A percentile compares a stretch with the other conserved stretches of the same genome.
These are phyloP conservation scores for Kwoniella botswanensis DNA, from an alignment of 768 basidiomycete species.

Conservation along the genomic window DNA sequence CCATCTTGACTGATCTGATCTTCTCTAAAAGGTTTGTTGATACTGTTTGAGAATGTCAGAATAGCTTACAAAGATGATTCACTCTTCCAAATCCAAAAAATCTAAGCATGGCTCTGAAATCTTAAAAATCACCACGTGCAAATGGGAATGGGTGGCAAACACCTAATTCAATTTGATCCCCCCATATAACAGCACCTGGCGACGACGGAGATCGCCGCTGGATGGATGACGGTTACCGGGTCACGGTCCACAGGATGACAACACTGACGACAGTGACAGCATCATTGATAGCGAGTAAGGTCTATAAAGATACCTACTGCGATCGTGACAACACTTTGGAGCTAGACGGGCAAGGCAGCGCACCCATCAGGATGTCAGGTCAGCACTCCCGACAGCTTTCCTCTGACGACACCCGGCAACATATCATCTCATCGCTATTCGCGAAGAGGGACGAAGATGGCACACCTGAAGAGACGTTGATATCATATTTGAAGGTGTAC, in stretches of 20 bases:
- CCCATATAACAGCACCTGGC: background rate
- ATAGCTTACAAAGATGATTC: slow-evolving; percentile 3
- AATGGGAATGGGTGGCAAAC: background rate
- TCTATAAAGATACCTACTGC: background rate
- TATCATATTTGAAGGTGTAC: slow-evolving; percentile 90
- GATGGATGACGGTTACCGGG: background rate
- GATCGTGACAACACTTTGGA: no score
- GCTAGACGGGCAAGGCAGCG: no score
- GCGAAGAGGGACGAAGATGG: slow-evolving; percentile 71
- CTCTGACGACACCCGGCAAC: slow-evolving; percentile 49
- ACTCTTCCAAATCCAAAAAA: background rate
- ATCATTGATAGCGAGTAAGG: background rate
- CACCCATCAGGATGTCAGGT: background rate
- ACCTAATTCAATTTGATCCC: background rate
- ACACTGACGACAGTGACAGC: background rate
- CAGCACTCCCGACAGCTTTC: slow-evolving; percentile 24
- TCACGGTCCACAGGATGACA: slow-evolving; percentile 3
- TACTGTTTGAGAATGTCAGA: background rate
- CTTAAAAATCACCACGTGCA: slow-evolving; percentile 10
- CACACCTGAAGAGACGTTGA: slow-evolving; percentile 75
- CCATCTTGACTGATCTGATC: slow-evolving; percentile 43
- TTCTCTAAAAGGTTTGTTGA: slow-evolving; percentile 5
- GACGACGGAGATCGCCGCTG: slow-evolving; percentile 5
- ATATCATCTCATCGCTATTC: slow-evolving; percentile 83
- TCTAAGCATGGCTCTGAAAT: background rate